Evolutionary conservation across 208 protist species (phyloP).

Genomic region (Crithidia thermophila): DNA sequence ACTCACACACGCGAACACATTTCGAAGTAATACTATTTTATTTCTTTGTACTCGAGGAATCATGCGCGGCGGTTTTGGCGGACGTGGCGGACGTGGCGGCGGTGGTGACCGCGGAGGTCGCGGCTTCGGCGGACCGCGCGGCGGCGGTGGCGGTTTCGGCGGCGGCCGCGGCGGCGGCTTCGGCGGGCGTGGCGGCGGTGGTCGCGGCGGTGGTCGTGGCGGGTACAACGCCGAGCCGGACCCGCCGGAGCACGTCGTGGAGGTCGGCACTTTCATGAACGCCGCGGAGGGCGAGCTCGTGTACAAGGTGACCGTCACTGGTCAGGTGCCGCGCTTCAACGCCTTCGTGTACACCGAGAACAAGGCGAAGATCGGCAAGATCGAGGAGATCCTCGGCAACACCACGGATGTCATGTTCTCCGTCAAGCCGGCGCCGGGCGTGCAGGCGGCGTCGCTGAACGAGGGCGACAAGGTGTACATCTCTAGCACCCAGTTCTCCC

Average conservation of each 20-base stretch:
- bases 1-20: too few relatives aligned
- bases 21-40: background rate
- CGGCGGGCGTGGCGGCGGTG: conserved; percentile 39
- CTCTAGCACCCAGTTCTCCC: conserved; percentile 85
- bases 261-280: conserved; percentile 86
- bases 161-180: conserved; percentile 43
- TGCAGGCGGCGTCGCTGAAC: conserved; percentile 82
- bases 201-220: conserved; percentile 74
- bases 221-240: conserved; percentile 73
- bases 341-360: conserved; percentile 93
- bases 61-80: conserved; percentile 33
- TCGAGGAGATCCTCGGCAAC: conserved; percentile 91
- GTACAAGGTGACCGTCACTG: conserved; percentile 70
- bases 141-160: conserved; percentile 40
- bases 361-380: conserved; percentile 94
- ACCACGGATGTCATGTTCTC: conserved; percentile 92
- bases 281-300: conserved; percentile 90
- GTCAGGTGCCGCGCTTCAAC: conserved; percentile 89
- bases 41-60: conserved; percentile 1
- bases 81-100: conserved; percentile 36
- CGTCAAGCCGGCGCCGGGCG: conserved; percentile 84
- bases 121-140: conserved; percentile 49
- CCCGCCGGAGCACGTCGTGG: conserved; percentile 84
- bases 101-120: conserved; percentile 24
- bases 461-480: conserved; percentile 89